Conservation (phyloP, 2,329 filamentous ascomycete species). For the Xylariaceae sp. region DNA sequence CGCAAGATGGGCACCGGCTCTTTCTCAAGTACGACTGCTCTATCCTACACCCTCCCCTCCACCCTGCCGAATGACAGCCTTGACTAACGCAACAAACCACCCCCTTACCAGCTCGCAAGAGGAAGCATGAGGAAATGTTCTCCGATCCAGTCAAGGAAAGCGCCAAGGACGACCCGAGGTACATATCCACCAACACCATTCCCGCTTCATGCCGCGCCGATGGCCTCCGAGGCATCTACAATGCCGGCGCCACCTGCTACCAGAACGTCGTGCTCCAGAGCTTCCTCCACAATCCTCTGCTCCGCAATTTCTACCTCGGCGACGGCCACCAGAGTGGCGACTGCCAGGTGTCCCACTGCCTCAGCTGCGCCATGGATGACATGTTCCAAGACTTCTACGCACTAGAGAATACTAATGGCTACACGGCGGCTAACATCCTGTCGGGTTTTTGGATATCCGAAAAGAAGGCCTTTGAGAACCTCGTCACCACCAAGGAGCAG, state of each 20-base stretch:
- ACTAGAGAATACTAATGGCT: constrained; percentile 77
- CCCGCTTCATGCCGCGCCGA: constrained; percentile 79
- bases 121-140: constrained; percentile 70
- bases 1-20: constrained; percentile 65
- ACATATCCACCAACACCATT: constrained; percentile 73
- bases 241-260: constrained; percentile 97
- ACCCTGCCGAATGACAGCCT: neutral
- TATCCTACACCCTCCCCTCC: neutral
- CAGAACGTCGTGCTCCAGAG: constrained; percentile 95
- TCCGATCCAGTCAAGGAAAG: constrained; percentile 52
- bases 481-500: constrained; percentile 90
- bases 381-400: constrained; percentile 71
- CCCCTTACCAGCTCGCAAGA: constrained; percentile 55
- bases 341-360: constrained; percentile 61
- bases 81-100: constrained; percentile 1
- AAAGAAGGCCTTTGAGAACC: constrained; percentile 65
- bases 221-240: constrained; percentile 88
- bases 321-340: constrained; percentile 80
- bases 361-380: constrained; percentile 69
- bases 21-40: constrained; percentile 52
- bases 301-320: constrained; percentile 87
- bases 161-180: constrained; percentile 63
- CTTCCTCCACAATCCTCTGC: constrained; percentile 86
- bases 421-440: constrained; percentile 84
- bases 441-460: constrained; percentile 87